Base-by-base conservation (phyloP, 108 stramenopile genomes). In the Fragilariopsis cylindrus region DNA sequence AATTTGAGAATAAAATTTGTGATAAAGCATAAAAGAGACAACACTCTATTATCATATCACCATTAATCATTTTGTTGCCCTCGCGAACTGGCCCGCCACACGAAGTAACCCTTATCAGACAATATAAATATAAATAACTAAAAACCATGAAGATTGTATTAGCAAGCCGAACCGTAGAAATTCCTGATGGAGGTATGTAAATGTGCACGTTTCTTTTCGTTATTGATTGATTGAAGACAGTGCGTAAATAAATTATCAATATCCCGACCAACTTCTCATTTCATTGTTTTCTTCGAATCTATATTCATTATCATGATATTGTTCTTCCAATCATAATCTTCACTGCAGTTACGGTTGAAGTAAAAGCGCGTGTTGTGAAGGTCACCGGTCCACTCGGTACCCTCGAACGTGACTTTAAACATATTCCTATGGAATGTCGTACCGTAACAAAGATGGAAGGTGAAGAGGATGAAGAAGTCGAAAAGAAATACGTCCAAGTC, bases 321-420 rank as follows among this genome's bases (percentile, higher is more conserved):
- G 58, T 40, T 60, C 11, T 60, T 39, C 11, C 40, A 15, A 18
- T 44, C 63, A 21, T 58, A 30, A 30, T 30, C 47, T 43, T 66
- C 19, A 48, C 53, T 65, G 50, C 77, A 96, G 97, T 99, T 58
- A 78, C 79, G 44, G 91, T 99, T 43, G 78, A 86, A 40, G 76
- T 97, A 69, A 92, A 90, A 69, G 85, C 96, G 63, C 93, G 98
- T 56, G 60, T 49, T 44, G 91, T 99, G 65, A 90, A 76, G 41
- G 99, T 99, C 57, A 96, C 68, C 53, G 99, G 98, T 67, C 90
- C 95, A 63, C 96, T 96, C 68, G 99, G 99, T 42, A 71, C 73
- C 62, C 96, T 99, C 50, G 74, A 65, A 60, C 96, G 98, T 73
- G 87, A 88, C 76, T 99, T 99, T 90, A 96, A 96, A 90, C 97